These are phyloP conservation scores for Mycena belliarum DNA, from an alignment of 768 basidiomycete genomes.

Conservation along the genomic window DNA sequence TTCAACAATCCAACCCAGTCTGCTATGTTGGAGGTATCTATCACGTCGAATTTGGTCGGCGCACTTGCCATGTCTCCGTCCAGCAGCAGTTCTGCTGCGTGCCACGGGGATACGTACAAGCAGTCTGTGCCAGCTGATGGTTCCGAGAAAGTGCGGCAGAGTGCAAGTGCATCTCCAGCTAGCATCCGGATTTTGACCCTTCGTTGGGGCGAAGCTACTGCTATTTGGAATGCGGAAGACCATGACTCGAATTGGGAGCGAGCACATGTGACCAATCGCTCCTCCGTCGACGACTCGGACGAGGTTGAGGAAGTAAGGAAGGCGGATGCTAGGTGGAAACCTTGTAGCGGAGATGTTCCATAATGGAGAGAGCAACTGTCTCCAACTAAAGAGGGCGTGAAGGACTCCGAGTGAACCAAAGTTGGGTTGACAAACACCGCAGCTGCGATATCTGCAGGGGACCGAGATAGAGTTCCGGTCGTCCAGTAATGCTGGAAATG, in stretches of 20 bases:
- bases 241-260: conserved; percentile 29
- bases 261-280: conserved; percentile 25
- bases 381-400: conserved; percentile 24
- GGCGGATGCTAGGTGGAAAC: conserved; percentile 35
- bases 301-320: conserved; percentile 16
- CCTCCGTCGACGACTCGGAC: conserved; percentile 3
- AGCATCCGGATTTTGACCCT: conserved; percentile 29
- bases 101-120: conserved; percentile 27
- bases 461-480: conserved; percentile 31
- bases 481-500: conserved; percentile 31
- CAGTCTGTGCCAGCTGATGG: conserved; percentile 2
- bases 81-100: conserved; percentile 27
- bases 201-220: conserved; percentile 10
- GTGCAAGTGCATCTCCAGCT: conserved; percentile 29
- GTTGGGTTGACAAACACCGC: conserved; percentile 37
- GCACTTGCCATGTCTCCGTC: conserved; percentile 22
- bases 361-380: conserved; percentile 36
- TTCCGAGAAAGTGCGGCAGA: conserved; percentile 27
- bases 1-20: conserved; percentile 43
- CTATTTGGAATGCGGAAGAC: conserved; percentile 29
- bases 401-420: conserved; percentile 28
- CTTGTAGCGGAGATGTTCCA: conserved; percentile 31
- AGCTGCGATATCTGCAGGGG: conserved; percentile 12
- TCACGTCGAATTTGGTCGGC: conserved; percentile 37
- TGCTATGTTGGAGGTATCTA: conserved; percentile 42